Base-by-base conservation (phyloP, 371 early-diverging fungal species). In the Actinomortierella wolfii region DNA sequence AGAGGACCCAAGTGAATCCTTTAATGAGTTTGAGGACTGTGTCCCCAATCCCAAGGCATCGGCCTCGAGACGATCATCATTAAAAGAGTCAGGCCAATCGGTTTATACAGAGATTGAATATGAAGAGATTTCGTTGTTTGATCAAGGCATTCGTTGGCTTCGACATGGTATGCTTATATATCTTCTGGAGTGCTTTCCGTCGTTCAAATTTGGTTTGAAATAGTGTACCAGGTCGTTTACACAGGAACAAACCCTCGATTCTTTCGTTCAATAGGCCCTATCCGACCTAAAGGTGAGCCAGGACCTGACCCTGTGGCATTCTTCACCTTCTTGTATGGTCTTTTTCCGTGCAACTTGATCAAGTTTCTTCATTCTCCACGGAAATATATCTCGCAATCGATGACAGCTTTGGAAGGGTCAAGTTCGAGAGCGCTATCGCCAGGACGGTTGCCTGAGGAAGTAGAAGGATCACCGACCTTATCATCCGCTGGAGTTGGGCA, bases 301-400 rank as follows among this genome's bases (percentile, higher is more conserved):
- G 75, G 69, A 21, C 79, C 79, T 24, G 70, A 76, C 29, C 73
- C 86, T 4, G 82, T 80, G 0, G 79, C 85, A 0, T 77, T 88
- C 34, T 88, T 88, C 42, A 85, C 86, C 8, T 83, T 85, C 24
- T 59, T 88, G 13, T 88, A 88, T 57, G 88, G 88, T 4, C 76
- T 88, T 17, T 88, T 85, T 67, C 88, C 88, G 3, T 86, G 86
- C 60, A 88, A 84, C 51, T 80, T 86, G 51, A 52, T 86, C 0
- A 75, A 80, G 24, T 88, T 88, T 52, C 54, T 88, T 17, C 81
- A 80, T 44, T 59, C 77, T 18, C 86, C 88, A 0, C 80, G 83
- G 28, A 64, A 49, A 5, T 88, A 85, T 53, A 69, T 86, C 42
- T 65, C 49, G 59, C 76, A 51, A 73, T 76, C 11, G 51, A 62